Evolutionary conservation across 1,284 basidiomycete genomes (phyloP).

Genomic region (Leccinum fuscescens): DNA sequence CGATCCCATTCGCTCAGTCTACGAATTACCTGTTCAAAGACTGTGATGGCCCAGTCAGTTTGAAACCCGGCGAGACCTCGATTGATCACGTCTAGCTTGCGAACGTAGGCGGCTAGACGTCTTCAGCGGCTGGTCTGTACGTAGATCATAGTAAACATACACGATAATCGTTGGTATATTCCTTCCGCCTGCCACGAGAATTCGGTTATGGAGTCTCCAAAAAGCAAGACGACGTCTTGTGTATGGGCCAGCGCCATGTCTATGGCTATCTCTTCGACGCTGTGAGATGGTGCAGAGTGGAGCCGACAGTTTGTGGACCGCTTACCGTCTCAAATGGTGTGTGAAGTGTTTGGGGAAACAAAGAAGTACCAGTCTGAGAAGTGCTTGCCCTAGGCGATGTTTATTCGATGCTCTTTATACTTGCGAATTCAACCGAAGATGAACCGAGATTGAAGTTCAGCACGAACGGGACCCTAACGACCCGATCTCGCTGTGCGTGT

Average conservation of each 20-base stretch:
- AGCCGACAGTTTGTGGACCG: not conserved
- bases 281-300: not conserved
- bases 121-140: slow-evolving; percentile 1
- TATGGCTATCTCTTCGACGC: not conserved
- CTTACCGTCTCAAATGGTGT: not conserved
- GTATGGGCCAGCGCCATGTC: slow-evolving; percentile 55
- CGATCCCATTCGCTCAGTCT: not conserved
- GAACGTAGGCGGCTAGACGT: slow-evolving; percentile 63
- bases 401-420: no score
- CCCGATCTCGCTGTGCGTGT: slow-evolving; percentile 50
- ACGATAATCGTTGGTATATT: slow-evolving; percentile 59
- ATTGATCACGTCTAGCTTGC: slow-evolving; percentile 82
- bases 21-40: slow-evolving; percentile 67
- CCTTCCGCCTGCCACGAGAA: slow-evolving; percentile 57
- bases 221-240: slow-evolving; percentile 68
- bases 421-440: no score
- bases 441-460: no score
- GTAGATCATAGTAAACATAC: slow-evolving; percentile 40
- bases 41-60: slow-evolving; percentile 77
- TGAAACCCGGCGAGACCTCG: slow-evolving; percentile 82
- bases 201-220: slow-evolving; percentile 79
- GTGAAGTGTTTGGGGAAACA: no score
- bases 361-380: no score
- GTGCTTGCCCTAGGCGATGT: no score
- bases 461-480: no score